These are phyloP conservation scores for Ceratocystis lukuohia DNA, from an alignment of 2,329 filamentous ascomycete genomes.

Conservation along the genomic window DNA sequence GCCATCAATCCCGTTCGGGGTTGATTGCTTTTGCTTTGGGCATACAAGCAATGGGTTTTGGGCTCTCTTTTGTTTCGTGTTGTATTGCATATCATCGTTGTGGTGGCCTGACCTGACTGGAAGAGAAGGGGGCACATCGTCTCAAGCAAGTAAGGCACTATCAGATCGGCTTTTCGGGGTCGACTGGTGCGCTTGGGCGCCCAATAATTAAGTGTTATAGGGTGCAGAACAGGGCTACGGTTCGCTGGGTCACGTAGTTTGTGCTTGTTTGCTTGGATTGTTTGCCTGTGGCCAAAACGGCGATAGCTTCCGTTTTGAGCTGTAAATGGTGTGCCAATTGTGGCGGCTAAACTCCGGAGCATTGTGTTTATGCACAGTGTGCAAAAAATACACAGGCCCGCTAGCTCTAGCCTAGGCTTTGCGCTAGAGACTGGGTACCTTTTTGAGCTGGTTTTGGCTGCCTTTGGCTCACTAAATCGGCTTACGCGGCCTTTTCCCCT, in stretches of 20 bases:
- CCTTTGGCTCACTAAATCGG: conserved; percentile 4
- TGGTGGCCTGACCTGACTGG: neutral
- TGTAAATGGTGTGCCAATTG: neutral
- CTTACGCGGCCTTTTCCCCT: conserved; percentile 19
- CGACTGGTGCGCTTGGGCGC: neutral
- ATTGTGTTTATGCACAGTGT: neutral
- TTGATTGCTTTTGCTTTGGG: neutral
- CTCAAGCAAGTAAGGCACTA: neutral
- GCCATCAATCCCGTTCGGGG: neutral
- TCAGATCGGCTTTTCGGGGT: neutral
- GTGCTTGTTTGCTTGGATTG: conserved; percentile 1
- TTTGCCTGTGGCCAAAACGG: neutral
- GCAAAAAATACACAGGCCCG: neutral
- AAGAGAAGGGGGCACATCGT: neutral
- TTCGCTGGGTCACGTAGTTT: neutral
- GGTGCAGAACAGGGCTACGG: neutral
- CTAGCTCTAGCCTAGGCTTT: neutral
- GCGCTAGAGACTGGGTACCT: neutral
- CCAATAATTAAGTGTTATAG: neutral
- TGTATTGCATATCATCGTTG: neutral
- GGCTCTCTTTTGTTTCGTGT: neutral
- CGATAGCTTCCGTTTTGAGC: neutral
- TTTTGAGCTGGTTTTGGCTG: neutral
- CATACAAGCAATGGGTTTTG: neutral
- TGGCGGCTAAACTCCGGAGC: neutral